These are phyloP conservation scores for Perkinsus olseni DNA, from an alignment of 169 alveolate species.

Conservation along the genomic window DNA sequence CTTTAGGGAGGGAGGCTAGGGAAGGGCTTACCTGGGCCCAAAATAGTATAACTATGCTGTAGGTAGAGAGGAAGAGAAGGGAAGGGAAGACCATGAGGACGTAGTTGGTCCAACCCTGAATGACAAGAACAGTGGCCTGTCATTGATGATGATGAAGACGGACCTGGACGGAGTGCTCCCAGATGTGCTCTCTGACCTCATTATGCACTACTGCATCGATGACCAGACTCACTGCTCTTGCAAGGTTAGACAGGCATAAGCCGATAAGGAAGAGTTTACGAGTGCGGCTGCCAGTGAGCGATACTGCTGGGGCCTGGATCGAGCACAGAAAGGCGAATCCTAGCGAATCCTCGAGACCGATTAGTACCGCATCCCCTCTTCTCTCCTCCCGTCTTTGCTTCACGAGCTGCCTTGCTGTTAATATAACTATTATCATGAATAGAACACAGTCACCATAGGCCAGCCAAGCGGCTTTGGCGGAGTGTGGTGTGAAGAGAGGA, in stretches of 20 bases:
- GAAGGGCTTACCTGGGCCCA: not conserved
- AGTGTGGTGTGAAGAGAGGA: not conserved
- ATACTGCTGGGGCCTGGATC: not conserved
- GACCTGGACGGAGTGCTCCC: not conserved
- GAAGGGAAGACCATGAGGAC: not conserved
- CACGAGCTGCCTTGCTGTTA: not conserved
- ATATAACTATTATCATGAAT: not conserved
- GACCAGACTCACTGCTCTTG: not conserved
- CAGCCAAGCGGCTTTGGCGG: not conserved
- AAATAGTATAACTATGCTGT: not conserved
- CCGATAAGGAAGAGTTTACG: not conserved
- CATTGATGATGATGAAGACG: not conserved
- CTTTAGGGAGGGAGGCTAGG: not conserved
- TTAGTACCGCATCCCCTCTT: not conserved
- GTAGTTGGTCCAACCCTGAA: constrained; percentile 1
- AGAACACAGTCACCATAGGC: not conserved
- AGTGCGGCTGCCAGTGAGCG: not conserved
- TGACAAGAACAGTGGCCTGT: not conserved
- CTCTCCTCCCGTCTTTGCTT: not conserved
- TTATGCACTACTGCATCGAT: not conserved
- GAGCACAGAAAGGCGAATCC: too few relatives aligned
- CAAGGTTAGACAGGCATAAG: not conserved
- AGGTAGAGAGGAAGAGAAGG: not conserved
- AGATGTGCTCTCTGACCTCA: not conserved
- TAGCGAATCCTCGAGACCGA: too few relatives aligned